Evolutionary conservation across 2,329 filamentous ascomycete species (phyloP), one percentile per base, ranked within the genome.

Genomic region (Lecanoromycetidae sp.): DNA sequence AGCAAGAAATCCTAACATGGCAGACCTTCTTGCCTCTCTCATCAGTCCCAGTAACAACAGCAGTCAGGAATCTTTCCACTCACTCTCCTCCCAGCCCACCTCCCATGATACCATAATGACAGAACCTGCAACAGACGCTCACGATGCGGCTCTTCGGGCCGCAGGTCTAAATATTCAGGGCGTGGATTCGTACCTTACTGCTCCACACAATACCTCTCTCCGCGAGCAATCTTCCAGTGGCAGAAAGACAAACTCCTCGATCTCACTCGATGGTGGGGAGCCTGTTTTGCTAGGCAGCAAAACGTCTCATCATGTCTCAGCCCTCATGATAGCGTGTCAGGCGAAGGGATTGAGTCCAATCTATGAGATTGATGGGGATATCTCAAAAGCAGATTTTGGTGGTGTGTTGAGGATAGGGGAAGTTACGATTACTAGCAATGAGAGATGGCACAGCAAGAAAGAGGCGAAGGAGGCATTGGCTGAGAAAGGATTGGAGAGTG

Each of bases 151-250:
- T 17, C 37, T 48, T 12, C 49, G 47, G 33, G 45, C 38, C 5
- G 48, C 42, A n/a, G 50, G 48, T 52, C 69, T 79, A 43, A 75
- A 76, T 41, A 63, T 79, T 57, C 65, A 78, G 58, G 71, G 79
- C 63, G 71, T 79, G 27, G 75, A 79, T 60, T 53, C 74, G 55
- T 79, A 75, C 57, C 72, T 74, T 41, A 56, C 62, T 52, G 59
- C 68, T 19, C 59, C 68, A 17, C n/a, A 39, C 20, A 50, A 48
- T 26, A 32, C 30, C 15, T 32, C 35, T n/a, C 26, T 47, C 6
- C 36, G 41, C 8, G 12, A 29, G n/a, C 29, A 34, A 19, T 12
- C 44, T 20, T 20, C 27, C 12, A 17, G 32, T 15, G 19, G 19
- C 15, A 38, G 8, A 17, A 22, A 6, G n/a, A n/a, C 7, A 17